Evolutionary conservation across 352 stramenopile species (phyloP).

Genomic region (Pythium graminicola): DNA sequence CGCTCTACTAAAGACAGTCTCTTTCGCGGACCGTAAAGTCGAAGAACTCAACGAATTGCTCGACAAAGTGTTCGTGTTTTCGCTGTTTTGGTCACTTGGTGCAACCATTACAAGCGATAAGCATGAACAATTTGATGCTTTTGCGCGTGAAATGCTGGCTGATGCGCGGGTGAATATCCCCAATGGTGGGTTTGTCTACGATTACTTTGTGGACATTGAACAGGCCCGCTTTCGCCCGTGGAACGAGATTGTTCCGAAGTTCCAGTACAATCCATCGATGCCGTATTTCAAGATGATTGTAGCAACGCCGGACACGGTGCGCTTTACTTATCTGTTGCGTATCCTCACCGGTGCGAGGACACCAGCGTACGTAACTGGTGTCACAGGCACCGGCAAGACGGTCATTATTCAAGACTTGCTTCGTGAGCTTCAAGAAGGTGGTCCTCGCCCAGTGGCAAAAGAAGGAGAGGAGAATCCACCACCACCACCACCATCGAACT

Average conservation of each 20-base stretch:
- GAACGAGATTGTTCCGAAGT: constrained; percentile 89
- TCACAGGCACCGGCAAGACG: constrained; percentile 93
- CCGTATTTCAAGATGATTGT: constrained; percentile 92
- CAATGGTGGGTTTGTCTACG: constrained; percentile 69
- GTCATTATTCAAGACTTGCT: constrained; percentile 91
- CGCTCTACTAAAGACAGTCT: constrained; percentile 35
- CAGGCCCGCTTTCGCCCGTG: constrained; percentile 88
- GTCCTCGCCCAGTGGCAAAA: neutral
- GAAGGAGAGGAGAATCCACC: constrained; percentile 19
- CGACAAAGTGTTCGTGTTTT: constrained; percentile 89
- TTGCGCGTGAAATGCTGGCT: constrained; percentile 81
- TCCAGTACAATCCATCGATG: constrained; percentile 61
- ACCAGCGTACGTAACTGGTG: constrained; percentile 91
- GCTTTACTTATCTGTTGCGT: constrained; percentile 90
- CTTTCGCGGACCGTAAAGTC: constrained; percentile 62
- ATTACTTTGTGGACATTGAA: constrained; percentile 87
- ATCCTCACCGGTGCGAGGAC: constrained; percentile 75
- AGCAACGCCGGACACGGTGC: constrained; percentile 89
- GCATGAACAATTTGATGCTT: constrained; percentile 85
- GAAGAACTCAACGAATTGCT: constrained; percentile 30
- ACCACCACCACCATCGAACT: constrained; percentile 45
- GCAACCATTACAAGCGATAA: constrained; percentile 86
- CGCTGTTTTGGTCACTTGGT: constrained; percentile 89
- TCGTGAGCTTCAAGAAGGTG: constrained; percentile 49
- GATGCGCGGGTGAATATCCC: constrained; percentile 55